Conservation (phyloP, 1,284 basidiomycete species). For the Malassezia yamatoensis region DNA sequence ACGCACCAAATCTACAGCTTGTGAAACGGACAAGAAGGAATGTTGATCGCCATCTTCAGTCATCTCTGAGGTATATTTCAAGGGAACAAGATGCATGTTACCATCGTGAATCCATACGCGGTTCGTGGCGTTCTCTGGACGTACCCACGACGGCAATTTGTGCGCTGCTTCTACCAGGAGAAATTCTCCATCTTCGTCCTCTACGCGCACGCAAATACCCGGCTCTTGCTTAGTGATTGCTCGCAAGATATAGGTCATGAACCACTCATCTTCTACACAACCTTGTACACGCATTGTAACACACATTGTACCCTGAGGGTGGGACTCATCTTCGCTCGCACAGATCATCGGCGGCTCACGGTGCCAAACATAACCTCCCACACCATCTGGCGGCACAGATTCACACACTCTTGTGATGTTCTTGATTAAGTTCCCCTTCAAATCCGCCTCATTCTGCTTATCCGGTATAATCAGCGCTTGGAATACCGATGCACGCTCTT, state of each 20-base stretch:
- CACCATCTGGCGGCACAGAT: neutral
- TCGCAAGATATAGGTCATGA: constrained; percentile 64
- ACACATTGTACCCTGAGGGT: constrained; percentile 49
- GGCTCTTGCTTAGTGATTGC: constrained; percentile 13
- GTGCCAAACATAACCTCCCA: constrained; percentile 40
- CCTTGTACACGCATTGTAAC: constrained; percentile 79
- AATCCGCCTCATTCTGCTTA: neutral
- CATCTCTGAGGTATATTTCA: constrained; percentile 54
- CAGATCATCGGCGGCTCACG: constrained; percentile 26
- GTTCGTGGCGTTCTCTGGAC: constrained; percentile 78
- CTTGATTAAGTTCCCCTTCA: neutral
- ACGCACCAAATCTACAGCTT: constrained; percentile 61
- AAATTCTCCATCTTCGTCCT: constrained; percentile 90
- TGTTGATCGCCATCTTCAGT: constrained; percentile 52
- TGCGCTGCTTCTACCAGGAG: constrained; percentile 93
- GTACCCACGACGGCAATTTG: constrained; percentile 76
- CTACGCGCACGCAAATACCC: constrained; percentile 49
- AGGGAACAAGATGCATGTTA: constrained; percentile 72
- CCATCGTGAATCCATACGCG: constrained; percentile 82
- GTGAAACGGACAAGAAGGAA: constrained; percentile 55
- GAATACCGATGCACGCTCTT: neutral
- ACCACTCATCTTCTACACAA: constrained; percentile 92
- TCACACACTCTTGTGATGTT: neutral
- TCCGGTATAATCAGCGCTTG: neutral
- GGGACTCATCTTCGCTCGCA: neutral